Percentiles rank a stretch among this genome's conserved stretches.
These are phyloP conservation scores for Pseudoneurospora amorphoporcata DNA, from an alignment of 495 filamentous ascomycete genomes.

Conservation along the genomic window DNA sequence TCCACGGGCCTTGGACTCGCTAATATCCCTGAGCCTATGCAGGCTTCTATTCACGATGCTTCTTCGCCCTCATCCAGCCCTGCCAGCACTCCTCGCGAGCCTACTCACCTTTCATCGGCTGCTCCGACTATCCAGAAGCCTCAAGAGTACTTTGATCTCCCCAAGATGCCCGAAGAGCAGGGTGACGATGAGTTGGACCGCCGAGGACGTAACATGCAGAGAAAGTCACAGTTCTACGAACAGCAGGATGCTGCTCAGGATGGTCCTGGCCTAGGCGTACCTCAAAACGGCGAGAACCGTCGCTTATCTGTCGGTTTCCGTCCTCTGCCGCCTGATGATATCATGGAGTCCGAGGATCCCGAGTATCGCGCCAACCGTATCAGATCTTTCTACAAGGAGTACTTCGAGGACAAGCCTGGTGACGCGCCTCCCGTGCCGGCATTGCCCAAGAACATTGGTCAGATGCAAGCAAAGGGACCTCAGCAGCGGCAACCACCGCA, in stretches of 20 bases:
- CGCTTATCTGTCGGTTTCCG: constrained; percentile 82
- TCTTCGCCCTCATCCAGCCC: constrained; percentile 7
- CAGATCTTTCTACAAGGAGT: constrained; percentile 97
- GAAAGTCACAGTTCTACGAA: constrained; percentile 26
- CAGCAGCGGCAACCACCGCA: not conserved
- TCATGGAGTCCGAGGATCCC: constrained; percentile 64
- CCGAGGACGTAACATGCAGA: constrained; percentile 24
- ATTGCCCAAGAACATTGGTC: constrained; percentile 42
- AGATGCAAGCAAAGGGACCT: not conserved
- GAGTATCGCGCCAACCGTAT: constrained; percentile 94
- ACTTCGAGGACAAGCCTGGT: constrained; percentile 72
- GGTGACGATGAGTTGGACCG: constrained; percentile 12
- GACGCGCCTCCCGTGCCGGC: constrained; percentile 34
- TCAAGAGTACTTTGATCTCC: constrained; percentile 18
- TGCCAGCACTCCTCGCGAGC: constrained; percentile 3
- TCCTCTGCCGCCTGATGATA: constrained; percentile 76
- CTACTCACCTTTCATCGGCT: not conserved
- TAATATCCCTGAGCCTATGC: constrained; percentile 7
- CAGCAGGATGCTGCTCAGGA: constrained; percentile 21
- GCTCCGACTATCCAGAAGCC: constrained; percentile 18
- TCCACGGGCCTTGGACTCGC: constrained; percentile 14
- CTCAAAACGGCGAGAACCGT: constrained; percentile 49
- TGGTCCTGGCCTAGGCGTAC: constrained; percentile 38
- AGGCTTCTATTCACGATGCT: constrained; percentile 12
- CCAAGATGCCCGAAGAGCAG: constrained; percentile 2